Percentiles rank a stretch among this genome's conserved stretches.
phyloP scores from a whole-genome alignment of 176 grass and related monocot genomes.

The Leersia perrieri region DNA sequence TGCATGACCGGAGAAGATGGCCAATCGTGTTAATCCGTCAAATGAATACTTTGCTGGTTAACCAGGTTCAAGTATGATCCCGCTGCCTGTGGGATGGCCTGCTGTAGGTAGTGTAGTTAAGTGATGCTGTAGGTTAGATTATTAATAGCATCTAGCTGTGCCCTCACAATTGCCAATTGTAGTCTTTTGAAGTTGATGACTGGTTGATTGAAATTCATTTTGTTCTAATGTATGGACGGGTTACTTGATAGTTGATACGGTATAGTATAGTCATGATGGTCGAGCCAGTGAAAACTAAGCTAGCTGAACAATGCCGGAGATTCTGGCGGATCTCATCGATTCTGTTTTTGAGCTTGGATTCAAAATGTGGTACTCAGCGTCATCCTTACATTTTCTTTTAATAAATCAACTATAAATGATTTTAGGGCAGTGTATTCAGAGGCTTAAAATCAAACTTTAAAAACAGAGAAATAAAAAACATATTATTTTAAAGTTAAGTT shows the following conservation, averaged over 20 bases:
- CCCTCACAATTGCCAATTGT: not conserved
- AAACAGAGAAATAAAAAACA: no score
- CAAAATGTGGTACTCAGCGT: no score
- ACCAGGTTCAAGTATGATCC: constrained; percentile 7
- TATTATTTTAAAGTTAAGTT: no score
- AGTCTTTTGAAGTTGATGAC: constrained; percentile 7
- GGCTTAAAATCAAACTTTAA: no score
- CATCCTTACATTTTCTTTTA: no score
- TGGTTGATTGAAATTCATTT: constrained; percentile 22
- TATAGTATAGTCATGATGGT: not conserved
- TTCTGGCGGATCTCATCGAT: not conserved
- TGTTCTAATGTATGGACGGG: not conserved
- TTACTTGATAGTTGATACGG: not conserved
- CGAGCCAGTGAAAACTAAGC: not conserved
- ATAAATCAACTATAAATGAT: no score
- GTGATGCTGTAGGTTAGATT: constrained; percentile 17
- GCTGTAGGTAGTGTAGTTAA: not conserved
- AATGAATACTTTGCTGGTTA: constrained; percentile 25
- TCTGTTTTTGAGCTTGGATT: not conserved
- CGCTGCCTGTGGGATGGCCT: constrained; percentile 22
- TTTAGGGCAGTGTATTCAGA: no score
- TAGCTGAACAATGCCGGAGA: not conserved
- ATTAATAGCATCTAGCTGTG: constrained; percentile 24
- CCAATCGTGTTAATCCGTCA: constrained; percentile 10
- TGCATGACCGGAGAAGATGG: constrained; percentile 29